A percentile compares a stretch with the other conserved stretches of the same genome.
These are phyloP conservation scores for Talaromyces sp. DNA, from an alignment of 2,329 filamentous ascomycete species.

Conservation along the genomic window DNA sequence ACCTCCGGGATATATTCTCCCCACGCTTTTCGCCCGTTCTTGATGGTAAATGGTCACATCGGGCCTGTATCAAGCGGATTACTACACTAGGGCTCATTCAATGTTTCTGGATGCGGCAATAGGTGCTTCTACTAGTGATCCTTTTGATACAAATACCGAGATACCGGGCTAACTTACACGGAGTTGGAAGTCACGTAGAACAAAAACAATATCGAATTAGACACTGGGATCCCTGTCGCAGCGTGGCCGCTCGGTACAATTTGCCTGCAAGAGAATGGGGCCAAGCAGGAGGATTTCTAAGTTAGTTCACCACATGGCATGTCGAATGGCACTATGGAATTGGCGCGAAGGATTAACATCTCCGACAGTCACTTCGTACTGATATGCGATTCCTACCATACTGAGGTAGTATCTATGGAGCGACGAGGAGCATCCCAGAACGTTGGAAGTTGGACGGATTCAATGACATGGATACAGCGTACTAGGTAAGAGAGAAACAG, in stretches of 20 bases:
- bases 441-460: neutral
- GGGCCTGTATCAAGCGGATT: neutral
- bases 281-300: neutral
- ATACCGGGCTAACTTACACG: neutral
- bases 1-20: neutral
- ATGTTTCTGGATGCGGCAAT: neutral
- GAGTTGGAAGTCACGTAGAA: neutral
- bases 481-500: neutral
- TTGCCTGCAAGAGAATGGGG: constrained; percentile 1
- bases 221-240: constrained; percentile 14
- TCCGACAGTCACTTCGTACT: neutral
- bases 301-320: neutral
- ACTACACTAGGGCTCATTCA: neutral
- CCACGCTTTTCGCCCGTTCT: neutral
- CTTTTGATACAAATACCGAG: neutral
- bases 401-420: neutral
- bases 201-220: neutral
- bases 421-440: neutral
- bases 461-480: neutral
- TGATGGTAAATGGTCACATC: neutral
- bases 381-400: neutral
- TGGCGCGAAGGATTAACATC: neutral
- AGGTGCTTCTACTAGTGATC: neutral
- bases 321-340: neutral
- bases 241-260: constrained; percentile 14